Conservation (phyloP, 305 asterid genomes). For the Plantago rigida region DNA sequence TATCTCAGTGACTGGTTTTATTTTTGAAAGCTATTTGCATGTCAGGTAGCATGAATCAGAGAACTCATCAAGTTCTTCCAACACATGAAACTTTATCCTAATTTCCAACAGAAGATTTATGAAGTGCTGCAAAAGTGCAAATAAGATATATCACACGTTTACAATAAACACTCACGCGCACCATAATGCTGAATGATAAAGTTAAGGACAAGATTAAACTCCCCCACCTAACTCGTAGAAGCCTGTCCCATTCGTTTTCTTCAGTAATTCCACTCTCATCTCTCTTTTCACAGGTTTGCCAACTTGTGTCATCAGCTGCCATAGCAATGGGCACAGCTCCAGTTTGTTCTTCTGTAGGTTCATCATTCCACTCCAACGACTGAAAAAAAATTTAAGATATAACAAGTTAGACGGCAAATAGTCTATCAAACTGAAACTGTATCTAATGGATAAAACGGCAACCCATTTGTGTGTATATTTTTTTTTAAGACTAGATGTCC, state of each 20-base stretch:
- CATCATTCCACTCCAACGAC: slow-evolving; percentile 91
- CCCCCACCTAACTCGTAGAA: slow-evolving; percentile 76
- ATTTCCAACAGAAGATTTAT: not conserved
- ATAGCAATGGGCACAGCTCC: slow-evolving; percentile 37
- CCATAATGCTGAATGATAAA: not conserved
- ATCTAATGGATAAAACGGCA: not conserved
- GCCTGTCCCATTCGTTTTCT: slow-evolving; percentile 95
- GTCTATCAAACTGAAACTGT: slow-evolving; percentile 9
- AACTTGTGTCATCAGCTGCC: slow-evolving; percentile 38
- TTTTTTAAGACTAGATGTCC: not conserved
- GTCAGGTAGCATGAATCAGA: too few relatives aligned
- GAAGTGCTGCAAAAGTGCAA: too few relatives aligned
- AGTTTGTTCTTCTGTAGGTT: slow-evolving; percentile 64
- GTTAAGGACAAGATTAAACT: slow-evolving; percentile 18
- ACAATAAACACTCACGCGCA: too few relatives aligned
- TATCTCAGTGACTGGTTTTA: too few relatives aligned
- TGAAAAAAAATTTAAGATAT: slow-evolving; percentile 23
- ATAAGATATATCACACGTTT: too few relatives aligned
- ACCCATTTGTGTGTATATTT: not conserved
- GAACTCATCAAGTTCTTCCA: not conserved
- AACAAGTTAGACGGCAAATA: slow-evolving; percentile 10
- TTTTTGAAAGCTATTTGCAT: too few relatives aligned
- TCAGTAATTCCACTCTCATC: slow-evolving; percentile 47
- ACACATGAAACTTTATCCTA: not conserved
- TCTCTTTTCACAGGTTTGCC: slow-evolving; percentile 50